Percentiles rank a stretch among this genome's conserved stretches.
These are phyloP conservation scores for Fomitopsis betulina DNA, from an alignment of 1,284 basidiomycete genomes.

Conservation along the genomic window DNA sequence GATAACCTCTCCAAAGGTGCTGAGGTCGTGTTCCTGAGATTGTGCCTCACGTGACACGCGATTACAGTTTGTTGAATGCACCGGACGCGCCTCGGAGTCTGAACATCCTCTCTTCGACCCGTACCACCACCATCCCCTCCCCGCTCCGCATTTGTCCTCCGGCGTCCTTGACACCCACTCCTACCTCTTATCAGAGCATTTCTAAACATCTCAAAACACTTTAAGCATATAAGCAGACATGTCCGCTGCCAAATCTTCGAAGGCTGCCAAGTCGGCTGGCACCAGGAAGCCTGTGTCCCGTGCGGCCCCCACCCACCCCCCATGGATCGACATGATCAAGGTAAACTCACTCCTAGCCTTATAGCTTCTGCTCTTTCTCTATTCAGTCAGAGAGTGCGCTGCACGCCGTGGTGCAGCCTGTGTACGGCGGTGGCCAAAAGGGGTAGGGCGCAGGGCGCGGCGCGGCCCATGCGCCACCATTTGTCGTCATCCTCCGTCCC, in stretches of 20 bases:
- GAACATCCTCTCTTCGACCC: slow-evolving; percentile 44
- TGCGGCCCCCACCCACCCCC: slow-evolving; percentile 52
- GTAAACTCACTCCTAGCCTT: slow-evolving; percentile 32
- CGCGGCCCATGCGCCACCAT: slow-evolving; percentile 28
- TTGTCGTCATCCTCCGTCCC: slow-evolving; percentile 19
- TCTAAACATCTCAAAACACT: slow-evolving; percentile 20
- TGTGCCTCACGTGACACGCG: slow-evolving; percentile 34
- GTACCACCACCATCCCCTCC: slow-evolving; percentile 44
- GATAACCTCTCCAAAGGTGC: slow-evolving; percentile 11
- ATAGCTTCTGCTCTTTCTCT: slow-evolving; percentile 1
- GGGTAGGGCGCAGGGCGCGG: slow-evolving; percentile 40
- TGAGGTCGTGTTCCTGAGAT: slow-evolving; percentile 17
- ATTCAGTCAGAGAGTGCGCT: neutral
- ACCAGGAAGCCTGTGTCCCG: slow-evolving; percentile 33
- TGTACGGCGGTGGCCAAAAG: slow-evolving; percentile 30
- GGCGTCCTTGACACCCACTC: slow-evolving; percentile 20
- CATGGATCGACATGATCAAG: slow-evolving; percentile 80
- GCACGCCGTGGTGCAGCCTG: neutral
- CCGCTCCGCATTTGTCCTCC: slow-evolving; percentile 16
- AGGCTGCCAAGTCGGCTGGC: slow-evolving; percentile 27
- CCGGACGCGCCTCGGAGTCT: slow-evolving; percentile 54
- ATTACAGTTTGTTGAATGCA: slow-evolving; percentile 47
- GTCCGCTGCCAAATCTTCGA: slow-evolving; percentile 33
- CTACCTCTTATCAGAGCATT: slow-evolving; percentile 16
- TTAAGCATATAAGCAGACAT: slow-evolving; percentile 31